Evolutionary conservation across 148 eudicot genomes (phyloP), one percentile per base, ranked within the genome.

Genomic region (Chenopodium formosanum): DNA sequence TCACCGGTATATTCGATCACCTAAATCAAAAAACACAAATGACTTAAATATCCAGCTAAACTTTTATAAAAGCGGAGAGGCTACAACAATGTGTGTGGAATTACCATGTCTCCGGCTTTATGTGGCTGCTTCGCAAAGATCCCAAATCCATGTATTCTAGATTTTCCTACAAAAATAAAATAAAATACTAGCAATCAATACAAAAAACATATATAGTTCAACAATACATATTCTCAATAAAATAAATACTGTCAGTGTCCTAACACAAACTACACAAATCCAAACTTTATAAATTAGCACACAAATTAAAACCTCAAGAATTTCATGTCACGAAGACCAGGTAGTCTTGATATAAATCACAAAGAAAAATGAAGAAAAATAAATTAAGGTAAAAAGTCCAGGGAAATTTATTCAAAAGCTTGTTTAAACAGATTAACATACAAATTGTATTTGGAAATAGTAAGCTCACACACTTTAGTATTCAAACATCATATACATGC

Each of bases 61-160:
- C 27, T 40, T 32, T 50, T 62, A 46, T 32, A 60, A 12, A 22
- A 53, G 6, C 52, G 31, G 66, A 82, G 70, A 67, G 56, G 40
- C 56, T 29, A 4, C 27, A 17, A 47, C 25, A 52, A 56, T 63
- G 4, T 34, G 80, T 63, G 80, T 53, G 7, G 46, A 23, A 40
- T 70, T 85, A 94, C 99, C 99, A 94, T 96, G 86, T 96, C 99
- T 76, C 99, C 99, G 63, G 99, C 97, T 90, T 85, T 91, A 87
- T 91, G 97, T 52, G 92, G 92, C 79, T 85, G 91, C 88, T 94
- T 96, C 13, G 99, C 86, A 79, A 96, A 92, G 82, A 96, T 91
- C 74, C 99, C 99, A 84, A 89, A 94, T 75, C 99, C 99, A 90
- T 96, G 99, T 87, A 96, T 94, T 84, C 90, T 89, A 62, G 99